Evolutionary conservation across 1,139 yeast species (phyloP).

Genomic region (Geotrichum restrictum): DNA sequence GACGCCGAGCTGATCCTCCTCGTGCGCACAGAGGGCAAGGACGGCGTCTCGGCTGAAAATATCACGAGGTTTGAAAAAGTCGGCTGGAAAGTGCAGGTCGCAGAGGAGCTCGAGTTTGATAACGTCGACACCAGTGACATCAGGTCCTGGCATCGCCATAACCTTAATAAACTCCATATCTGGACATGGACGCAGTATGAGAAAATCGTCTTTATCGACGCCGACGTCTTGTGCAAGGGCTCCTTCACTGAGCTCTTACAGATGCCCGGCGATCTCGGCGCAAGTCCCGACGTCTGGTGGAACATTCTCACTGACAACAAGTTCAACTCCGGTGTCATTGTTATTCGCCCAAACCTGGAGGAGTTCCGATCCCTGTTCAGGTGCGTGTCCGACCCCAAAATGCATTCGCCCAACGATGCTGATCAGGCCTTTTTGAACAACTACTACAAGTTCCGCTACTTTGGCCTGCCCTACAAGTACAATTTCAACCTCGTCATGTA

Average conservation of each 20-base stretch:
- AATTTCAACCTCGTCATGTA: constrained; percentile 29
- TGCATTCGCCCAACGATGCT: constrained; percentile 31
- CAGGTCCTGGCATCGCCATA: constrained; percentile 29
- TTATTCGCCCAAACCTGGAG: constrained; percentile 28
- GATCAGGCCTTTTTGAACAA: constrained; percentile 30
- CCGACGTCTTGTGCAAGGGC: constrained; percentile 31
- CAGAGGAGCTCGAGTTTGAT: constrained; percentile 28
- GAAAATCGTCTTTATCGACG: constrained; percentile 30
- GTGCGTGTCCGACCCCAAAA: constrained; percentile 29
- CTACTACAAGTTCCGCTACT: constrained; percentile 26
- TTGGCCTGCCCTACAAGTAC: constrained; percentile 29
- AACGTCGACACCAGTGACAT: constrained; percentile 26
- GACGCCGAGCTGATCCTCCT: constrained; percentile 29
- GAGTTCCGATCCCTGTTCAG: constrained; percentile 27
- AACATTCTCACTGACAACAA: constrained; percentile 25
- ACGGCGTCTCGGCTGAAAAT: constrained; percentile 28
- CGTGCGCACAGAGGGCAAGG: constrained; percentile 29
- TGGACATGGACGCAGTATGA: constrained; percentile 33
- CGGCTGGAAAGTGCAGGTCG: constrained; percentile 29
- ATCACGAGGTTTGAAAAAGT: constrained; percentile 27
- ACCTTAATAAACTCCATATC: constrained; percentile 29
- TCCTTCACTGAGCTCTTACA: constrained; percentile 27
- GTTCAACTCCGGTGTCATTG: constrained; percentile 30
- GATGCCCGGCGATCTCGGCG: constrained; percentile 30
- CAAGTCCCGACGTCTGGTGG: constrained; percentile 31